Conservation (phyloP, 2,329 filamentous ascomycete genomes). For the Byssochlamys sp. region DNA sequence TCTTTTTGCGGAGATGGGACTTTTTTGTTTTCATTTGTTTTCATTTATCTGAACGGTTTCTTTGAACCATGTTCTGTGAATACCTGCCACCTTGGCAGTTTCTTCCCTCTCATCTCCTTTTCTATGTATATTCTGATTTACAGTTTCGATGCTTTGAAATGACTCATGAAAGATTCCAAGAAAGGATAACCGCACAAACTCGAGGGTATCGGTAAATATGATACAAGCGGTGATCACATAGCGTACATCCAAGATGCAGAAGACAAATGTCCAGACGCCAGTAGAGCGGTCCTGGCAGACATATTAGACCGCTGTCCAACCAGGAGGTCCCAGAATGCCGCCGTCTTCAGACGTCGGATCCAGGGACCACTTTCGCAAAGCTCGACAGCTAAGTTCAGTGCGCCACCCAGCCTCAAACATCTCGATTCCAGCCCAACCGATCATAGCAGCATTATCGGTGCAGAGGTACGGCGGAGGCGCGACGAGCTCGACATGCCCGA, state of each 20-base stretch:
- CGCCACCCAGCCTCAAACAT: constrained; percentile 75
- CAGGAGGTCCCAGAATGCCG: constrained; percentile 55
- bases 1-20: background rate
- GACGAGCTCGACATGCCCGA: constrained; percentile 50
- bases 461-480: constrained; percentile 71
- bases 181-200: background rate
- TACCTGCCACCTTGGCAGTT: background rate
- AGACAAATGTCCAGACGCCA: background rate
- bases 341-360: constrained; percentile 52
- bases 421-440: constrained; percentile 84
- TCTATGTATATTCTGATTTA: background rate
- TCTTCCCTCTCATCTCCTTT: background rate
- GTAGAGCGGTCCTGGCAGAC: constrained; percentile 5
- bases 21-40: too few species aligned
- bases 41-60: too few species aligned
- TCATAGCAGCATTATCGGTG: constrained; percentile 96
- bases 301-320: constrained; percentile 39
- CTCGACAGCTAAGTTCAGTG: constrained; percentile 50
- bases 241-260: background rate
- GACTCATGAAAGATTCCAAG: background rate
- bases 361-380: constrained; percentile 64
- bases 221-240: background rate
- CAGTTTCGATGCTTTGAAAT: background rate
- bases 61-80: background rate
- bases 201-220: background rate